Percentiles rank a stretch among this genome's conserved stretches.
These are phyloP conservation scores for Aspergillus pseudoterreus DNA, from an alignment of 2,329 filamentous ascomycete genomes.

Conservation along the genomic window DNA sequence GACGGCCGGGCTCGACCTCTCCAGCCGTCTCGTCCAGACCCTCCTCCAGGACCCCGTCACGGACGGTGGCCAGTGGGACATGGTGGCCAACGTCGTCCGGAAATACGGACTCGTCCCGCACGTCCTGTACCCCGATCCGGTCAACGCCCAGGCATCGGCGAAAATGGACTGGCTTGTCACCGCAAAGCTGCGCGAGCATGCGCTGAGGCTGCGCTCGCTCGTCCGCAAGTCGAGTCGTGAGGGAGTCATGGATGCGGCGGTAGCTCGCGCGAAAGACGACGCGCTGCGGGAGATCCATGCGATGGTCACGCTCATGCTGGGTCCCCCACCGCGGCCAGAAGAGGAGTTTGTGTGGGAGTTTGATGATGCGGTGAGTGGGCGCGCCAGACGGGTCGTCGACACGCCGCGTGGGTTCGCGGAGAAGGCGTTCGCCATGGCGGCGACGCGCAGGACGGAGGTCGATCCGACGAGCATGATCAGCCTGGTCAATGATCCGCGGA, in stretches of 20 bases:
- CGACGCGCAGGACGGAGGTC: conserved; percentile 1
- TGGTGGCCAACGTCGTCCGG: conserved; percentile 78
- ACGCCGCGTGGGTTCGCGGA: conserved; percentile 68
- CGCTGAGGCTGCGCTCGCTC: conserved; percentile 60
- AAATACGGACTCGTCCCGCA: conserved; percentile 91
- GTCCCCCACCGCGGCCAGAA: conserved; percentile 68
- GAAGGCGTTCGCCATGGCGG: conserved; percentile 52
- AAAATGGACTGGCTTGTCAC: conserved; percentile 72
- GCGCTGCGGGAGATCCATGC: conserved; percentile 79
- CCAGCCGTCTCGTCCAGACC: conserved; percentile 68
- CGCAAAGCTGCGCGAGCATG: conserved; percentile 82
- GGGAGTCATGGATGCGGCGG: conserved; percentile 24
- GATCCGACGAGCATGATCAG: conserved; percentile 56
- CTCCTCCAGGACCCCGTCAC: conserved; percentile 65
- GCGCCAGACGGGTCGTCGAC: conserved; percentile 56
- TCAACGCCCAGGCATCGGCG: conserved; percentile 68
- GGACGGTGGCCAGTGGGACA: conserved; percentile 89
- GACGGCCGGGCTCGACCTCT: conserved; percentile 66
- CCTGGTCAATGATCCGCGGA: conserved; percentile 80
- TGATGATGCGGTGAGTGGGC: conserved; percentile 62
- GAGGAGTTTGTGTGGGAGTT: conserved; percentile 77
- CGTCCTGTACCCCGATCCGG: conserved; percentile 74
- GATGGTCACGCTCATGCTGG: conserved; percentile 77
- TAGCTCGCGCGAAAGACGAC: conserved; percentile 58
- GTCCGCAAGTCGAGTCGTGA: conserved; percentile 41